Evolutionary conservation across 306 rosid species (phyloP), one percentile per base, ranked within the genome.

Genomic region (Ochetophila trinervis): DNA sequence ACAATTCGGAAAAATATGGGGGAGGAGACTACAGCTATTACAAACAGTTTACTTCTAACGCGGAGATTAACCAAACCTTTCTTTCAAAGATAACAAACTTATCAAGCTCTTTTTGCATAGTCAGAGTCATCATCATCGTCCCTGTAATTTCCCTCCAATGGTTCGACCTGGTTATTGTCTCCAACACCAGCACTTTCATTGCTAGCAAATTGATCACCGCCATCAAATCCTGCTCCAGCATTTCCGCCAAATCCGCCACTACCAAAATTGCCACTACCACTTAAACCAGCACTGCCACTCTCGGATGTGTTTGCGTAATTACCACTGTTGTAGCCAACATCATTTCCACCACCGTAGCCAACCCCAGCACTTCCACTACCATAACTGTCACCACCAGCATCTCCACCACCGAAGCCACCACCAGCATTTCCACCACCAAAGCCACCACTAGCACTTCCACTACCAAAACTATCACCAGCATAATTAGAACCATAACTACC

Each of bases 51-150:
- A 66, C 70, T 70, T 23, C 16, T 52, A 40, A 51, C 11, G 51
- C 49, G 27, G 60, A 62, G 8, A 6, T 8, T 2, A 35, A 11
- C 24, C 16, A n/a, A 70, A 21, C 45, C 11, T 62, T 24, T 36
- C n/a, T 60, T n/a, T 50, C 61, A 1, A 4, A 14, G 17, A 54
- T 55, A 15, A 24, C 23, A 55, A 34, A 71, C 23, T 71, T 59
- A 45, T 87, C 86, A 88, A 52, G 91, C 94, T 76, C 94, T 86
- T 67, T 88, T 91, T 24, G 84, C 86, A 56, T 84, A 81, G 74
- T 85, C 53, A 36, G 65, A 67, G 0, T 82, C 2, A 4, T 79
- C 87, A 48, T 80, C 79, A 2, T 74, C 90, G 6, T 87, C 97
- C 75, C 64, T 76, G 35, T 36, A 71, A 24, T 73, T 86, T 74